Base-by-base conservation (phyloP, 2,329 filamentous ascomycete species). In the Cryphonectria naterciae region DNA sequence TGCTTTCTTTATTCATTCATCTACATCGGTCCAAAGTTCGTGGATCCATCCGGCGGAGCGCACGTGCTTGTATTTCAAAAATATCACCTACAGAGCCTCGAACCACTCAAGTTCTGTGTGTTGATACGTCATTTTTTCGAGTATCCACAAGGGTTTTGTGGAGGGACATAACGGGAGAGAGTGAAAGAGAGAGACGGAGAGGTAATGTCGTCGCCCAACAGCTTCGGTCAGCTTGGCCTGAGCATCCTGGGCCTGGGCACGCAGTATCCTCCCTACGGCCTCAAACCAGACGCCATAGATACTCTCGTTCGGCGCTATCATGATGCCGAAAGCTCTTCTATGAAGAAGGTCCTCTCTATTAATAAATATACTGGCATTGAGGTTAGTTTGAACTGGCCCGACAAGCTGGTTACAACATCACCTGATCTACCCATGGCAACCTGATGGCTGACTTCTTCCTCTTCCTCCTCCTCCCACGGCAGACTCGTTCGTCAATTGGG, bases 361-460 rank as follows among this genome's bases (percentile, higher is more conserved):
- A 92, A 91, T 79, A 83, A 85, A 69, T 90, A 85, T 75, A 92
- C 89, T 1, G 89, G 89, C 72, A 91, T 91, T 72, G 89, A 91
- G 67, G 81, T 68, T 46, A 49, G 67, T 63, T 7, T 49, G 2
- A 2, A 5, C 19, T 35, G 22, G 10, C n/a, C 15, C 17, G 11
- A 15, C 39, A 37, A 39, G 22, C 61, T 22, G 17, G 2, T n/a
- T 15, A 15, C 6, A 63, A 13, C n/a, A 39, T 11, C 7, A n/a
- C 39, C 15, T 32, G 3, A 35, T n/a, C 10, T 49, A 6, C 13
- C 28, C 58, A 35, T 37, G 19, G 13, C 41, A 13, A 5, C 8
- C 32, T 22, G 13, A 25, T n/a, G 17, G 19, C 63, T 35, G 28
- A 65, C 35, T 15, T 19, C 6, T n/a, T n/a, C 1, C 5, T 32